Evolutionary conservation across 345 rosid genomes (phyloP).

Genomic region (Mallotus nudiflorus): DNA sequence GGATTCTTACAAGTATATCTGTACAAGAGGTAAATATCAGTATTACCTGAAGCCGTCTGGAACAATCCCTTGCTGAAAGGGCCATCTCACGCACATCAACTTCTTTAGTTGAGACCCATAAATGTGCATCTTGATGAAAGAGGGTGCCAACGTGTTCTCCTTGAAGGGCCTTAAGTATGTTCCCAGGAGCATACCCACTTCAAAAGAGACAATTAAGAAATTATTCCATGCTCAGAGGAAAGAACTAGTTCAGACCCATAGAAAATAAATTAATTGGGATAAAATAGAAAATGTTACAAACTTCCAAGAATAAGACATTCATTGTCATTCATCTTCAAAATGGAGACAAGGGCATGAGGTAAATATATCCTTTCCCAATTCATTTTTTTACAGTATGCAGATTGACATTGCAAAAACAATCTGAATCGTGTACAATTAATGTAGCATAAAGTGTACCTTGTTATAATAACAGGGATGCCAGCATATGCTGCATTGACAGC

Average conservation of each 20-base stretch:
- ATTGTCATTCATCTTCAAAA: not conserved
- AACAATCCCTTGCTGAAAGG: constrained; percentile 88
- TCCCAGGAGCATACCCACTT: constrained; percentile 79
- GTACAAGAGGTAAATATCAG: not conserved
- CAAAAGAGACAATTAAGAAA: constrained; percentile 18
- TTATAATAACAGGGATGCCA: constrained; percentile 92
- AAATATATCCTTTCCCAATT: not conserved
- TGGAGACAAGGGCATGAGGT: not conserved
- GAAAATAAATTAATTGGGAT: not conserved
- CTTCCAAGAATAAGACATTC: not conserved
- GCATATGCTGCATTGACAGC: constrained; percentile 89
- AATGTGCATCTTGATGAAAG: constrained; percentile 86
- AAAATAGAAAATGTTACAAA: not conserved
- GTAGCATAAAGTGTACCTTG: constrained; percentile 53
- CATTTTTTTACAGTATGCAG: not conserved
- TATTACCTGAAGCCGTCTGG: constrained; percentile 85
- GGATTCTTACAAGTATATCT: not conserved
- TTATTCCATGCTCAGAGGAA: constrained; percentile 2
- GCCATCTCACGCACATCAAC: constrained; percentile 80
- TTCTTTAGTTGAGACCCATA: constrained; percentile 61
- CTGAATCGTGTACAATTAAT: not conserved
- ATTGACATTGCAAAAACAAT: not conserved
- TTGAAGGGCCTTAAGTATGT: constrained; percentile 76
- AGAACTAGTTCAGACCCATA: not conserved
- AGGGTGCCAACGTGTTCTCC: constrained; percentile 90